phyloP scores from a whole-genome alignment of 73 alveolate genomes.

The Tetrahymena borealis region DNA sequence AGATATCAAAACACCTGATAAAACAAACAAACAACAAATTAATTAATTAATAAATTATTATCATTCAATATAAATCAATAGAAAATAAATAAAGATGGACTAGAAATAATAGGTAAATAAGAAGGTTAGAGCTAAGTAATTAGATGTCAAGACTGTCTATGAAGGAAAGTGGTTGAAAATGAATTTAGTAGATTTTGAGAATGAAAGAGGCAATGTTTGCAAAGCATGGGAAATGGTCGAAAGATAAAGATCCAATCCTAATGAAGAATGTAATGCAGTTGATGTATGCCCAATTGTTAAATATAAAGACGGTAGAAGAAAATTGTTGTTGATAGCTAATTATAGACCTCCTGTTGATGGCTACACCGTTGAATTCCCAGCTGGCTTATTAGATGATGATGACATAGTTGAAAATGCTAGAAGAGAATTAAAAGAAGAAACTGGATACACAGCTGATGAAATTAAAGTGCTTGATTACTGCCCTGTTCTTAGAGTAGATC shows the following conservation, averaged over 20 bases:
- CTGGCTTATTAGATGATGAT: conserved; percentile 23
- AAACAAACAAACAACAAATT: too few relatives aligned
- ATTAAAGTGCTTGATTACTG: background rate
- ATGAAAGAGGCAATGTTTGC: background rate
- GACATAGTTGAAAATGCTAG: conserved; percentile 7
- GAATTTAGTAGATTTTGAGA: background rate
- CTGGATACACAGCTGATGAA: conserved; percentile 26
- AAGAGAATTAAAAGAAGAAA: conserved; percentile 44
- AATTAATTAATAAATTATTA: too few relatives aligned
- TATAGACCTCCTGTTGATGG: conserved; percentile 17
- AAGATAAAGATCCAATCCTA: background rate
- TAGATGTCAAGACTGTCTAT: background rate
- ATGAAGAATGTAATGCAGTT: background rate
- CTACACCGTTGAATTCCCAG: conserved; percentile 34
- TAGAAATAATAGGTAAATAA: background rate
- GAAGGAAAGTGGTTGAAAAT: background rate
- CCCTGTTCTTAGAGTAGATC: conserved; percentile 2
- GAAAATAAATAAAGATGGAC: background rate
- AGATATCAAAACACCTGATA: too few relatives aligned
- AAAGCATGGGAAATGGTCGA: background rate
- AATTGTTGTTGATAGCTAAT: conserved; percentile 4
- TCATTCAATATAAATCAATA: too few relatives aligned
- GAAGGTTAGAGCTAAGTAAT: background rate
- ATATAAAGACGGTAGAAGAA: background rate
- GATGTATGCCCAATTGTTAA: background rate